These are phyloP conservation scores for Lachnellula hyalina DNA, from an alignment of 2,329 filamentous ascomycete genomes.

Conservation along the genomic window DNA sequence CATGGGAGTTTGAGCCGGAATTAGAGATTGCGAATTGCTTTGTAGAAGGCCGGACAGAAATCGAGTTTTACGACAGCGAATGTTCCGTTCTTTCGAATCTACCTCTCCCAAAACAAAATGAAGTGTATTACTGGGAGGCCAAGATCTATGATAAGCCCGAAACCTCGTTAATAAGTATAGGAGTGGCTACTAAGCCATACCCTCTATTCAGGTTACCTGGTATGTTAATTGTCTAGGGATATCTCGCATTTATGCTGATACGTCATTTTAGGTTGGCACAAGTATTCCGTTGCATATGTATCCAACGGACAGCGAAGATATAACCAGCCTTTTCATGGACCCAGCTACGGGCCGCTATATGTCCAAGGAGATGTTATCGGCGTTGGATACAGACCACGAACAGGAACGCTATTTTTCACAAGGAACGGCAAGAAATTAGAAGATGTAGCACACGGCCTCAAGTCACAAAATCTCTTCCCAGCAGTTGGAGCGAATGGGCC, in stretches of 20 bases:
- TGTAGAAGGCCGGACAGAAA: conserved; percentile 91
- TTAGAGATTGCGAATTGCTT: conserved; percentile 98
- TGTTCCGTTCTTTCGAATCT: conserved; percentile 81
- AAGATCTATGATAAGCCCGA: conserved; percentile 99
- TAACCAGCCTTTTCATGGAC: conserved; percentile 84
- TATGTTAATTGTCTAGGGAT: conserved; percentile 39
- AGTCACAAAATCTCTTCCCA: conserved; percentile 95
- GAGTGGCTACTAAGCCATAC: conserved; percentile 95
- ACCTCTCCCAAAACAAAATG: conserved; percentile 96
- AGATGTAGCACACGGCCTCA: conserved; percentile 87
- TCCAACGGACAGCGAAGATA: conserved; percentile 81
- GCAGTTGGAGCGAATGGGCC: conserved; percentile 95
- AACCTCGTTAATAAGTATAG: conserved; percentile 77
- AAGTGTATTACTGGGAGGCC: conserved; percentile 99
- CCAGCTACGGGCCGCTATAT: conserved; percentile 74
- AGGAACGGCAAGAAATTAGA: conserved; percentile 97
- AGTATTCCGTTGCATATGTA: conserved; percentile 84
- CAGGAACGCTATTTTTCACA: conserved; percentile 95
- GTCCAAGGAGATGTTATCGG: conserved; percentile 95
- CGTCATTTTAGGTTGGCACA: conserved; percentile 68
- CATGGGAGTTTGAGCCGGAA: conserved; percentile 99
- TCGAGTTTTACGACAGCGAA: conserved; percentile 97
- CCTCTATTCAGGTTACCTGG: conserved; percentile 90
- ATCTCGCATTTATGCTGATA: conserved; percentile 9
- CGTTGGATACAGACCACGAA: conserved; percentile 89